Conservation (phyloP, 306 rosid genomes). For the Calophaca sinica region DNA sequence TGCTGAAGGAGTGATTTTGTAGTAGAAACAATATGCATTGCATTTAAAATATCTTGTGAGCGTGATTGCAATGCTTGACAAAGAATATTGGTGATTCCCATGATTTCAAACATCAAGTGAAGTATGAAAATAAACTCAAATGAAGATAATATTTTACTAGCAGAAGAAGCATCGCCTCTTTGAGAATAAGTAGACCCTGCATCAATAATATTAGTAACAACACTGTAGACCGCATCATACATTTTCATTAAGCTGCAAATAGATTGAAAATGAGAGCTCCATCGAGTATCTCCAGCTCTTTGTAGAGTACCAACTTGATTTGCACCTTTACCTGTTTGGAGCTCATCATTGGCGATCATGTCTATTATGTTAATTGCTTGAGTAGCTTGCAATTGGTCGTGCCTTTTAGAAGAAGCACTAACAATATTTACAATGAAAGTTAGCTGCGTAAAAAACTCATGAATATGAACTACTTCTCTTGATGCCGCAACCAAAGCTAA, state of each 20-base stretch:
- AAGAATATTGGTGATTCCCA: neutral
- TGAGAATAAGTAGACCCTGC: no score
- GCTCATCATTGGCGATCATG: neutral
- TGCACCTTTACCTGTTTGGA: neutral
- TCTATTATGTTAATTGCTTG: neutral
- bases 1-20: neutral
- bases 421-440: neutral
- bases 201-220: no score
- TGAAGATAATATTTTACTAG: no score
- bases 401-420: slow-evolving; percentile 11
- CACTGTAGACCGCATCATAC: no score
- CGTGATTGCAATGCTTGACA: neutral
- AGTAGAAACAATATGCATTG: neutral
- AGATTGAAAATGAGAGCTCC: neutral
- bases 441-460: neutral
- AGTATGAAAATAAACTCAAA: no score
- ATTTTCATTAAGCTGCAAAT: neutral
- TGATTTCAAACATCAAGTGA: no score
- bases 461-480: neutral
- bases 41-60: neutral
- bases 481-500: neutral
- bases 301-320: neutral
- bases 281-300: neutral
- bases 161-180: no score
- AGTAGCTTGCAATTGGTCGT: neutral